A percentile compares a stretch with the other conserved stretches of the same genome.
Evolutionary conservation across 2,329 filamentous ascomycete species (phyloP).

Genomic region (Trichophyton rubrum): DNA sequence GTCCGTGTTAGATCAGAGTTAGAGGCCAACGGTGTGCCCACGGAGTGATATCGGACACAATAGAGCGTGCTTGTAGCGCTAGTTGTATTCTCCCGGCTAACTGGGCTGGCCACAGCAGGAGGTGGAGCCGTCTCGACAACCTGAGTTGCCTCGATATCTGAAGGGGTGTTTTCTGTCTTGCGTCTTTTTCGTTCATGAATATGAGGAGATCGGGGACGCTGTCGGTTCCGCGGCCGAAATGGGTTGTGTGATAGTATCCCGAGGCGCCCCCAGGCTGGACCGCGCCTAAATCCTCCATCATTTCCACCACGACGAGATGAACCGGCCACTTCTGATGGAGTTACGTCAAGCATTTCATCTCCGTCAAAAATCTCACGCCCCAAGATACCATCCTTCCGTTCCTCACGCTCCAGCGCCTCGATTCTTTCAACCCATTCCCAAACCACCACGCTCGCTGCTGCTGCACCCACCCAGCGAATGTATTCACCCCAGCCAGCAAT

Average conservation of each 20-base stretch:
- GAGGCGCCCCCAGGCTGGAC: conserved; percentile 22
- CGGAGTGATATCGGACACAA: conserved; percentile 48
- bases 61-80: conserved; percentile 54
- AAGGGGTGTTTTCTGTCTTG: neutral
- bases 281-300: conserved; percentile 21
- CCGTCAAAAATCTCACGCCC: conserved; percentile 87
- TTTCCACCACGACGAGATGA: conserved; percentile 28
- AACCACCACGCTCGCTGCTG: conserved; percentile 87
- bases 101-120: conserved; percentile 41
- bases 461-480: conserved; percentile 89
- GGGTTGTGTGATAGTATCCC: conserved; percentile 5
- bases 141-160: conserved; percentile 3
- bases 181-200: conserved; percentile 4
- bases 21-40: conserved; percentile 36
- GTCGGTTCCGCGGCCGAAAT: neutral
- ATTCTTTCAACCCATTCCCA: conserved; percentile 98
- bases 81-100: conserved; percentile 48
- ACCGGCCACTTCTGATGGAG: conserved; percentile 44
- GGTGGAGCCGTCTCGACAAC: conserved; percentile 29
- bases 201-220: conserved; percentile 16
- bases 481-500: conserved; percentile 92
- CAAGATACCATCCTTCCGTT: conserved; percentile 85
- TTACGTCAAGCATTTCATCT: conserved; percentile 74
- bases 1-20: conserved; percentile 15
- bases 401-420: conserved; percentile 79